Evolutionary conservation across 768 basidiomycete genomes (phyloP), one percentile per base, ranked within the genome.

Genomic region (Pseudohyphozyma bogoriensis): DNA sequence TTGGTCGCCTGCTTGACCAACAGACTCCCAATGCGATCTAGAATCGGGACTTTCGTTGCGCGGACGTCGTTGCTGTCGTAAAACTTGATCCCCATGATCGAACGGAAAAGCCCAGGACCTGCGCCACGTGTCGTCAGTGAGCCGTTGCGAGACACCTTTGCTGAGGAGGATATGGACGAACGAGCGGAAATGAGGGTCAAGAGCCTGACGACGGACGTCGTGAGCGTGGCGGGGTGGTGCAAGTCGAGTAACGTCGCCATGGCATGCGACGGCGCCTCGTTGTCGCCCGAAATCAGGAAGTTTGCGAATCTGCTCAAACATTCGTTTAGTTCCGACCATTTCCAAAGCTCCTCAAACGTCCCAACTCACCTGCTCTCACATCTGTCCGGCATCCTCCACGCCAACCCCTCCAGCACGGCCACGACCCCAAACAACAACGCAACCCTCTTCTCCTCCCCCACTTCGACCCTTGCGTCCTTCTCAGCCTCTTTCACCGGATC

Each of bases 221-320:
- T 51, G 26, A 58, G 9, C 4, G 28, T 40, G n/a, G 42, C 5
- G 4, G 65, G 47, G 16, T 66, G 65, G 4, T 24, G 15, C 13
- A 58, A 58, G 40, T 66, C 65, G 31, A 66, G 55, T 5, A 66
- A 31, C 3, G 65, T 66, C 20, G 65, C 58, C 18, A 62, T 49
- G 1, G 55, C 51, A 15, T 32, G 13, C 1, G 51, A 40, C 6
- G 51, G 3, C 8, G 24, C 20, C n/a, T n/a, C n/a, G n/a, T n/a
- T n/a, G n/a, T n/a, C n/a, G n/a, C n/a, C n/a, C n/a, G n/a, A n/a
- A n/a, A n/a, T n/a, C 12, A 66, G 51, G 31, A 62, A 57, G 9
- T 15, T 18, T 24, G 26, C n/a, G 35, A 66, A 51, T 12, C 60
- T 62, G 51, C 36, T 8, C 22, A 11, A 6, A 20, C 2, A 28